Evolutionary conservation across 768 basidiomycete species (phyloP).

Genomic region (Boletus eberwhitei): DNA sequence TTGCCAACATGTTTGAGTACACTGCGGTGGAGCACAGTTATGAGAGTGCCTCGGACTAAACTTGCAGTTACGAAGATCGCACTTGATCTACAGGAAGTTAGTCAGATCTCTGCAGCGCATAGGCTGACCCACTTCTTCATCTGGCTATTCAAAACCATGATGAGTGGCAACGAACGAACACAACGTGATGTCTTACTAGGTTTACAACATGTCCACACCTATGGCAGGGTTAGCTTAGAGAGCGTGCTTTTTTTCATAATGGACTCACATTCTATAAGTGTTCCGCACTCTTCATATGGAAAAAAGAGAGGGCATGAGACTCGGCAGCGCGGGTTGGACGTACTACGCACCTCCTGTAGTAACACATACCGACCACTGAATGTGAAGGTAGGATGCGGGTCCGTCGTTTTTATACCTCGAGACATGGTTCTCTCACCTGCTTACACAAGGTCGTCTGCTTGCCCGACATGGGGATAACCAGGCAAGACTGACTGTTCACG

Average conservation of each 20-base stretch:
- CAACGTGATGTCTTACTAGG: constrained; percentile 36
- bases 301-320: constrained; percentile 17
- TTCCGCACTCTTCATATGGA: constrained; percentile 48
- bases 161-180: constrained; percentile 6
- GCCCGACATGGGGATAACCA: constrained; percentile 26
- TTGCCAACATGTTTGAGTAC: constrained; percentile 63
- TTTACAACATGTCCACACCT: constrained; percentile 56
- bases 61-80: constrained; percentile 55
- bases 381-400: background rate
- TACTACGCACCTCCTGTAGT: constrained; percentile 52
- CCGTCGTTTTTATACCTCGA: constrained; percentile 30
- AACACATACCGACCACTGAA: constrained; percentile 46
- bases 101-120: constrained; percentile 1
- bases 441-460: constrained; percentile 27
- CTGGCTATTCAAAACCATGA: constrained; percentile 39
- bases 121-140: constrained; percentile 47
- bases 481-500: constrained; percentile 22
- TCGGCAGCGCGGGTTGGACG: background rate
- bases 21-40: constrained; percentile 48
- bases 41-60: constrained; percentile 57
- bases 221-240: constrained; percentile 3
- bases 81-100: constrained; percentile 50
- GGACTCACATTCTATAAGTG: constrained; percentile 47
- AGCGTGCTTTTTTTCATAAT: background rate
- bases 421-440: constrained; percentile 23